These are phyloP conservation scores for Sporothrix sp. DNA, from an alignment of 2,329 filamentous ascomycete genomes.

Conservation along the genomic window DNA sequence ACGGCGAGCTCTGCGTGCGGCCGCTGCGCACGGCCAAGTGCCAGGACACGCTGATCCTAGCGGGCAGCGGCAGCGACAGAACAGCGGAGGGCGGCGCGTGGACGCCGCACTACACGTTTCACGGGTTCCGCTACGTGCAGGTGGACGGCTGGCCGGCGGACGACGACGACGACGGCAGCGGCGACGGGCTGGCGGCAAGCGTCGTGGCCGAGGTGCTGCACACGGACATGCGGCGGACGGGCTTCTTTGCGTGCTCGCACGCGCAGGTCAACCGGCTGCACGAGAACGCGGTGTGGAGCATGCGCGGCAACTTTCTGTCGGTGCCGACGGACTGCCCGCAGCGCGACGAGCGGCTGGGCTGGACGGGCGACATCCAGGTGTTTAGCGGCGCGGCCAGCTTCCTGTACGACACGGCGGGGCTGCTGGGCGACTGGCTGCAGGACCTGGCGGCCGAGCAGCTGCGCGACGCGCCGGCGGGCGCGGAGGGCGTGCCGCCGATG, in stretches of 20 bases:
- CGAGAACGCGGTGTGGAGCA: constrained; percentile 45
- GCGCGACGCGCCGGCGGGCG: constrained; percentile 24
- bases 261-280: constrained; percentile 43
- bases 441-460: constrained; percentile 30
- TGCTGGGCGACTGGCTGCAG: constrained; percentile 41
- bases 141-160: constrained; percentile 4
- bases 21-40: constrained; percentile 36
- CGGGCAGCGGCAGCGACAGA: constrained; percentile 17
- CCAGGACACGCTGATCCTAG: constrained; percentile 27
- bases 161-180: constrained; percentile 8
- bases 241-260: constrained; percentile 44
- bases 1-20: constrained; percentile 31
- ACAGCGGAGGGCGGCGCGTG: constrained; percentile 22
- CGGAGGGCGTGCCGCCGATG: constrained; percentile 24
- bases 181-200: constrained; percentile 5
- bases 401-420: constrained; percentile 42
- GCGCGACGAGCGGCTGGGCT: constrained; percentile 44
- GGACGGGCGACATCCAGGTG: constrained; percentile 42
- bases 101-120: constrained; percentile 42
- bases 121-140: constrained; percentile 38
- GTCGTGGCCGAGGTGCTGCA: constrained; percentile 32
- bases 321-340: constrained; percentile 51
- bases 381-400: constrained; percentile 43
- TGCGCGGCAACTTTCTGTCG: constrained; percentile 48
- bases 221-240: constrained; percentile 41